Conservation (phyloP, 495 filamentous ascomycete genomes). For the Apiosordaria backusii region DNA sequence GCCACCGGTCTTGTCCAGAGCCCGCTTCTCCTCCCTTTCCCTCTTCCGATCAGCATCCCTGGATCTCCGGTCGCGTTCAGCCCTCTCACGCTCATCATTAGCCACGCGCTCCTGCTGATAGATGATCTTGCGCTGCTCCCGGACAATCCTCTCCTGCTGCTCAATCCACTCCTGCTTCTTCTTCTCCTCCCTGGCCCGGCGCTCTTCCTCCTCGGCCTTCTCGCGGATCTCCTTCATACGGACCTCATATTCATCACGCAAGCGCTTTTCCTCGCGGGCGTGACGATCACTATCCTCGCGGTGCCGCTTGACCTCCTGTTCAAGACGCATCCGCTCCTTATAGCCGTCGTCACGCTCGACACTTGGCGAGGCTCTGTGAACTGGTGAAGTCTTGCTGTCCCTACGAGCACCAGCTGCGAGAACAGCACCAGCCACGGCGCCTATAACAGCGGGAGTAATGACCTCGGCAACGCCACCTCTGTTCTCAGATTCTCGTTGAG, state of each 20-base stretch:
- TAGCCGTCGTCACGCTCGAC: constrained; percentile 17
- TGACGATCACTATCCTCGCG: constrained; percentile 28
- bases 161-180: constrained; percentile 22
- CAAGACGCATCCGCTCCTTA: constrained; percentile 16
- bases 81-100: constrained; percentile 24
- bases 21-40: constrained; percentile 6
- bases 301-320: constrained; percentile 23
- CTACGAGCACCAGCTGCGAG: constrained; percentile 14
- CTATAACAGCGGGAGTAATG: constrained; percentile 10
- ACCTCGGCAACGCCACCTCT: constrained; percentile 5
- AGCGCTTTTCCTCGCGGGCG: constrained; percentile 25
- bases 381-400: constrained; percentile 8
- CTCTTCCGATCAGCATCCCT: constrained; percentile 1
- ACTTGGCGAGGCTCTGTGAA: neutral
- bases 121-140: constrained; percentile 26
- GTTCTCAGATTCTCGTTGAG: constrained; percentile 1
- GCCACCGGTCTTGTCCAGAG: neutral
- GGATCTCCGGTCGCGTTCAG: constrained; percentile 16
- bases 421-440: neutral
- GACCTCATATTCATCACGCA: constrained; percentile 26
- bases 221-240: constrained; percentile 20
- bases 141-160: constrained; percentile 24
- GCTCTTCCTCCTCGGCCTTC: constrained; percentile 16
- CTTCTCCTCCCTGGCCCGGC: neutral
- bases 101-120: constrained; percentile 25